Conservation (phyloP, 2,329 filamentous ascomycete genomes). For the Periconia macrospinosa region DNA sequence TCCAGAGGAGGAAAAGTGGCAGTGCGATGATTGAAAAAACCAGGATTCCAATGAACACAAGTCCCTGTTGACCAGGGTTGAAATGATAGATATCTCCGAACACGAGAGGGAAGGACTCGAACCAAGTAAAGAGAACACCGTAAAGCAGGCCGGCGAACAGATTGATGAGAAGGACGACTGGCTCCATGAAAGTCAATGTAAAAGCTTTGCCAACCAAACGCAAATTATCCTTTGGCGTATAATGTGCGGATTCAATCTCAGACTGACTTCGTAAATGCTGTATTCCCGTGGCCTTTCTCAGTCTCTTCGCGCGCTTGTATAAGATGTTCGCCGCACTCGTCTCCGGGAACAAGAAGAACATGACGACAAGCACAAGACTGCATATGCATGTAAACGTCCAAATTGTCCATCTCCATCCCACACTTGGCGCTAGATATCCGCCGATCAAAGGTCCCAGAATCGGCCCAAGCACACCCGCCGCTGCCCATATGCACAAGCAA, state of each 20-base stretch:
- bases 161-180: constrained; percentile 42
- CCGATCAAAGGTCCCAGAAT: constrained; percentile 27
- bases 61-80: constrained; percentile 34
- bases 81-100: constrained; percentile 42
- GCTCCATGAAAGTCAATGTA: constrained; percentile 42
- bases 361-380: constrained; percentile 5
- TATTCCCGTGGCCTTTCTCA: constrained; percentile 22
- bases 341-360: constrained; percentile 18
- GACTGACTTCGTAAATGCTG: constrained; percentile 36
- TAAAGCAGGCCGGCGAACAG: constrained; percentile 46
- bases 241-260: constrained; percentile 35
- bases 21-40: constrained; percentile 32
- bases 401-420: constrained; percentile 26
- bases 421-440: constrained; percentile 21
- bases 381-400: constrained; percentile 21
- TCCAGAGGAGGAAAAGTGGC: constrained; percentile 37
- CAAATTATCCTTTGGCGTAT: constrained; percentile 32
- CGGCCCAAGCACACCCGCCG: constrained; percentile 27
- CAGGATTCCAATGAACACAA: constrained; percentile 41
- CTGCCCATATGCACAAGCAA: constrained; percentile 37
- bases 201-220: constrained; percentile 44
- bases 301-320: constrained; percentile 10
- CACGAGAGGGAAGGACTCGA: constrained; percentile 46
- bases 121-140: constrained; percentile 45
- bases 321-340: constrained; percentile 16